Conservation (phyloP, 1,284 basidiomycete species). For the Apiotrichum gamsii region DNA sequence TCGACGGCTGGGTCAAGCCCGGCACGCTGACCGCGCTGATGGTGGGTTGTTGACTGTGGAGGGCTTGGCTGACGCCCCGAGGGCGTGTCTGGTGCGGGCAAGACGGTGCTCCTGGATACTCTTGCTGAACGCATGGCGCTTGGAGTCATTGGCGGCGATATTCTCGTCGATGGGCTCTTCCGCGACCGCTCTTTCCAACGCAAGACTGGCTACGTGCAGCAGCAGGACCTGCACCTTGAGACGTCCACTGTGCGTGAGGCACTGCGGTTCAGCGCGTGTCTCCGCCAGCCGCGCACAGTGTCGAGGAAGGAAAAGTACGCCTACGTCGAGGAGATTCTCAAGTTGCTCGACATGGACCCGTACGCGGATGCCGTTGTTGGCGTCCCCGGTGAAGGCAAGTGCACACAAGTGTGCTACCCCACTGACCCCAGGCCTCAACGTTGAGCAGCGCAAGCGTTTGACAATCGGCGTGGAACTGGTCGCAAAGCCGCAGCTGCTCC, state of each 20-base stretch:
- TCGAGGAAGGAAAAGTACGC: slow-evolving; percentile 43
- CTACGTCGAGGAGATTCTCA: slow-evolving; percentile 49
- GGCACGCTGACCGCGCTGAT: slow-evolving; percentile 65
- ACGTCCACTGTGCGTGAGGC: slow-evolving; percentile 72
- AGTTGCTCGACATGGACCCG: slow-evolving; percentile 18
- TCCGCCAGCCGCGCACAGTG: slow-evolving; percentile 67
- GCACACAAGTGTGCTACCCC: too few species aligned
- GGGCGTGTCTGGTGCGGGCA: slow-evolving; percentile 65
- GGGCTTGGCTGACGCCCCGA: slow-evolving; percentile 16
- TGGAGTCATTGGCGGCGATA: slow-evolving; percentile 71
- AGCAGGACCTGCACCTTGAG: slow-evolving; percentile 67
- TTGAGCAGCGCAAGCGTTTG: slow-evolving; percentile 41
- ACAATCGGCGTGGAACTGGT: slow-evolving; percentile 65
- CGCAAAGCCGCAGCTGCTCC: slow-evolving; percentile 39
- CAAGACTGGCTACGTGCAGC: slow-evolving; percentile 65
- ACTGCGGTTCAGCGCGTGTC: slow-evolving; percentile 68
- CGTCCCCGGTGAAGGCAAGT: slow-evolving; percentile 42
- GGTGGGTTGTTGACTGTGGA: too few species aligned
- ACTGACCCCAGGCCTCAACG: slow-evolving; percentile 26
- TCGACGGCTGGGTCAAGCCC: slow-evolving; percentile 75
- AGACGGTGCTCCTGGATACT: slow-evolving; percentile 76
- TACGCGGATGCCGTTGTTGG: slow-evolving; percentile 38
- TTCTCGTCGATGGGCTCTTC: slow-evolving; percentile 67
- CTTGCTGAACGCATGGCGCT: slow-evolving; percentile 70
- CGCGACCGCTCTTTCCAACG: slow-evolving; percentile 63